A percentile compares a stretch with the other conserved stretches of the same genome.
These are phyloP conservation scores for Garcia nutans DNA, from an alignment of 345 rosid species.

Conservation along the genomic window DNA sequence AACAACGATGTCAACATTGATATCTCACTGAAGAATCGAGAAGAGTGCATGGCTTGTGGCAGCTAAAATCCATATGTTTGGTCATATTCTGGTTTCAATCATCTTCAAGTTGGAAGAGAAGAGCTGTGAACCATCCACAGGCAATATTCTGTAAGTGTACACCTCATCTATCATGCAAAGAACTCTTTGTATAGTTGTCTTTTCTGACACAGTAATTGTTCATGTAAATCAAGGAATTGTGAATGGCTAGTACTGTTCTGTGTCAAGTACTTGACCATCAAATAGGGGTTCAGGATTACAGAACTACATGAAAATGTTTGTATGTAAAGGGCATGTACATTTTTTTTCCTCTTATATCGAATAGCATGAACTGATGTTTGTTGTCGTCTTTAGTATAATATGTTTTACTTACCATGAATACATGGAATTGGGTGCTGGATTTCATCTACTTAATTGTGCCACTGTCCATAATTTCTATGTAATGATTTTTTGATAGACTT, in stretches of 20 bases:
- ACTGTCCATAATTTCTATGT: neutral
- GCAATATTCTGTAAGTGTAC: neutral
- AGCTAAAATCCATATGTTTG: conserved; percentile 32
- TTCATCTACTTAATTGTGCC: neutral
- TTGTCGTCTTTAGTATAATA: neutral
- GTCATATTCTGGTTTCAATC: neutral
- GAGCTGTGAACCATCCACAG: neutral
- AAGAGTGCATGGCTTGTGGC: conserved; percentile 85
- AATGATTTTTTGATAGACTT: neutral
- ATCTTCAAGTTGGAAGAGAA: neutral
- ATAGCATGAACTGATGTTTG: neutral
- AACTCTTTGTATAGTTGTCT: neutral
- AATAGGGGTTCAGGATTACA: neutral
- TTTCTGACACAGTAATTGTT: neutral
- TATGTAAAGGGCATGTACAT: neutral
- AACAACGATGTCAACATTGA: conserved; percentile 19
- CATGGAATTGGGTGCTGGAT: neutral
- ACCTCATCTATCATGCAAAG: neutral
- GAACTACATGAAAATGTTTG: neutral
- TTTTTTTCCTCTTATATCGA: neutral
- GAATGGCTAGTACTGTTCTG: neutral
- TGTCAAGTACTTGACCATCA: neutral
- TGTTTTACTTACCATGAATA: neutral
- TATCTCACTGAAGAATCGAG: conserved; percentile 64
- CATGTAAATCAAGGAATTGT: neutral